These are phyloP conservation scores for Acanthamoeba lenticulata DNA, from an alignment of 208 protist species.

Conservation along the genomic window DNA sequence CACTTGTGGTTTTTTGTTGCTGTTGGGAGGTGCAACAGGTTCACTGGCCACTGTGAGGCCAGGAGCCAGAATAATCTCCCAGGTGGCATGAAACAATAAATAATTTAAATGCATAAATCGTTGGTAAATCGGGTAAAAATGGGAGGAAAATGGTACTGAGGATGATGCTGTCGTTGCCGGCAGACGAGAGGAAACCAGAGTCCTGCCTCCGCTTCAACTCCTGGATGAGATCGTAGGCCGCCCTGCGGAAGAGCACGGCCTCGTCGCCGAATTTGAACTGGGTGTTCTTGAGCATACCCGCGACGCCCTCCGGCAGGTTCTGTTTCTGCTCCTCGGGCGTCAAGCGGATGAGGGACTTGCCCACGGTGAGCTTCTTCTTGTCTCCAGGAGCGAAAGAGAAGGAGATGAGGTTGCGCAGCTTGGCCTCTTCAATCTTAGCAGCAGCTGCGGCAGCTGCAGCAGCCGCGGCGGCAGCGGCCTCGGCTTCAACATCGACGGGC, in stretches of 20 bases:
- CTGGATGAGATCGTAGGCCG: slow-evolving; percentile 5
- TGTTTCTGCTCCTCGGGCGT: neutral
- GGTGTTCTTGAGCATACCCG: neutral
- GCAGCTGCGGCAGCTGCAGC: neutral
- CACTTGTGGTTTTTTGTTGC: neutral
- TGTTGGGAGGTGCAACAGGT: neutral
- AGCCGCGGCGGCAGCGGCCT: neutral
- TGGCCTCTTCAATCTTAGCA: neutral
- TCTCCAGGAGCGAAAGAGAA: neutral
- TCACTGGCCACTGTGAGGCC: neutral
- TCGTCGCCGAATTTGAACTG: slow-evolving; percentile 26
- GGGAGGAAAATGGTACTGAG: neutral
- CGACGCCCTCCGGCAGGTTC: slow-evolving; percentile 13
- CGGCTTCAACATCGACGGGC: neutral
- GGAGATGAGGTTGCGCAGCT: neutral
- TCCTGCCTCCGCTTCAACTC: neutral
- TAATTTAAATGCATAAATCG: neutral
- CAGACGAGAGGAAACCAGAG: neutral
- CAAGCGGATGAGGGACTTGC: neutral
- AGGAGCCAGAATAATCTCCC: neutral
- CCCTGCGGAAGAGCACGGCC: neutral
- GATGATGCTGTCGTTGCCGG: slow-evolving; percentile 37
- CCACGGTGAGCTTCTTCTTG: neutral
- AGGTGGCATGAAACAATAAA: neutral
- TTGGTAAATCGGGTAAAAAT: neutral